phyloP scores from a whole-genome alignment of 805 yeast species.

The Starmerella vaccinii region DNA sequence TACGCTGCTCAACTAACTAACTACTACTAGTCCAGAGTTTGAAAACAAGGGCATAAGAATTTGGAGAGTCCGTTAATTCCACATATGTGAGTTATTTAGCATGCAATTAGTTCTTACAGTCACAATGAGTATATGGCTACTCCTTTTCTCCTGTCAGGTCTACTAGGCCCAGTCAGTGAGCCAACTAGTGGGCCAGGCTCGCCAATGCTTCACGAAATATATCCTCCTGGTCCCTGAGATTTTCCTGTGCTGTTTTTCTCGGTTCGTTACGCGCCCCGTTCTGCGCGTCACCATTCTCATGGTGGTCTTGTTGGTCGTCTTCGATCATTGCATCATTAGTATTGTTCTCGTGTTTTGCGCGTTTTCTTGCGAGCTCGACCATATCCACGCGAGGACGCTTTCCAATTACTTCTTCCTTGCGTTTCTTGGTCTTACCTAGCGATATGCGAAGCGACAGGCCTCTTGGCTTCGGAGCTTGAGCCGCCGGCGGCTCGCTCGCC shows the following conservation, averaged over 20 bases:
- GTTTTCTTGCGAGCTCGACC: slow-evolving; percentile 18
- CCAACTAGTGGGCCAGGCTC: background rate
- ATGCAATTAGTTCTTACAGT: background rate
- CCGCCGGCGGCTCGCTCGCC: slow-evolving; percentile 3
- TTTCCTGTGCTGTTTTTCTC: background rate
- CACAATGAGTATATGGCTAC: too few relatives aligned
- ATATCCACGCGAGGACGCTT: slow-evolving; percentile 25
- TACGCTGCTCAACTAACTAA: too few relatives aligned
- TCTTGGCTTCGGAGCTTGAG: background rate
- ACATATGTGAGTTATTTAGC: background rate
- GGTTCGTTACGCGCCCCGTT: background rate
- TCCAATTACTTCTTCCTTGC: slow-evolving; percentile 13
- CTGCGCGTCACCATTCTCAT: background rate
- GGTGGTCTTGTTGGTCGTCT: background rate
- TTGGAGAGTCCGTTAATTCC: too few relatives aligned
- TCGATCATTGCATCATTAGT: background rate
- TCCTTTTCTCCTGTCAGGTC: too few relatives aligned
- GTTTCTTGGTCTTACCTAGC: slow-evolving; percentile 12
- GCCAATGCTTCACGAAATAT: slow-evolving; percentile 6
- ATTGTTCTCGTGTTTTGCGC: background rate
- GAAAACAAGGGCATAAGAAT: too few relatives aligned
- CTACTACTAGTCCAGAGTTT: too few relatives aligned
- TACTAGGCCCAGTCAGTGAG: background rate
- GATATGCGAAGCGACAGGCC: slow-evolving; percentile 21
- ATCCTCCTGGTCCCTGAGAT: background rate